phyloP scores from a whole-genome alignment of 495 filamentous ascomycete genomes.

The Penicillium nucicola region DNA sequence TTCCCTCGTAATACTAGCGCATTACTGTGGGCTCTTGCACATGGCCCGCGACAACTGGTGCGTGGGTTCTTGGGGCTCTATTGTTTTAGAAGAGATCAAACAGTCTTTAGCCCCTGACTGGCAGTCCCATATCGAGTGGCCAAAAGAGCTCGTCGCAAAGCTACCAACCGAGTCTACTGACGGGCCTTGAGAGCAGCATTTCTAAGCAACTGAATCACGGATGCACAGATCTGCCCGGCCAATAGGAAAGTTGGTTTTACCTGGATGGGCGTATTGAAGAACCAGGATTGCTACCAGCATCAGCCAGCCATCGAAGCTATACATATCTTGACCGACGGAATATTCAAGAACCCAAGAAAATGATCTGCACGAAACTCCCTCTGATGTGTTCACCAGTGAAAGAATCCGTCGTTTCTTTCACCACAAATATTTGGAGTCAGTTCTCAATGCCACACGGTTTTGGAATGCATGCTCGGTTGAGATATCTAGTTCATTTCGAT shows the following conservation, averaged over 20 bases:
- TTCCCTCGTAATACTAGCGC: constrained; percentile 22
- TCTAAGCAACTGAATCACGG: background rate
- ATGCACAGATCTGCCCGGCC: constrained; percentile 13
- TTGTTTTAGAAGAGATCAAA: constrained; percentile 17
- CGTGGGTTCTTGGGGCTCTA: constrained; percentile 17
- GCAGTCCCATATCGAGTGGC: constrained; percentile 20
- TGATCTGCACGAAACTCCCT: constrained; percentile 49
- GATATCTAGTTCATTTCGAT: too few relatives aligned
- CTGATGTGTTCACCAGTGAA: constrained; percentile 30
- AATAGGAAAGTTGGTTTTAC: constrained; percentile 25
- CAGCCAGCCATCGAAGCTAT: constrained; percentile 58
- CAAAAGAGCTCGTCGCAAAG: background rate
- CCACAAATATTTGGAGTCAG: too few relatives aligned
- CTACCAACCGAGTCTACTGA: background rate
- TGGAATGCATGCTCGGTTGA: background rate
- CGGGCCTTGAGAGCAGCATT: background rate
- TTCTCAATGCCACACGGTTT: constrained; percentile 20
- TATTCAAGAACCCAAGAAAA: constrained; percentile 55
- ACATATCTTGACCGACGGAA: too few relatives aligned
- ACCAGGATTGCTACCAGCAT: constrained; percentile 54
- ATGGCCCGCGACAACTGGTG: constrained; percentile 21
- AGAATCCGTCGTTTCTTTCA: constrained; percentile 10
- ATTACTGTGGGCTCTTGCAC: constrained; percentile 23
- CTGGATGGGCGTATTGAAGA: constrained; percentile 40
- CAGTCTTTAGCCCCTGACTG: constrained; percentile 11